Conservation (phyloP, 1,284 basidiomycete genomes). For the Phenoliferia sp. region DNA sequence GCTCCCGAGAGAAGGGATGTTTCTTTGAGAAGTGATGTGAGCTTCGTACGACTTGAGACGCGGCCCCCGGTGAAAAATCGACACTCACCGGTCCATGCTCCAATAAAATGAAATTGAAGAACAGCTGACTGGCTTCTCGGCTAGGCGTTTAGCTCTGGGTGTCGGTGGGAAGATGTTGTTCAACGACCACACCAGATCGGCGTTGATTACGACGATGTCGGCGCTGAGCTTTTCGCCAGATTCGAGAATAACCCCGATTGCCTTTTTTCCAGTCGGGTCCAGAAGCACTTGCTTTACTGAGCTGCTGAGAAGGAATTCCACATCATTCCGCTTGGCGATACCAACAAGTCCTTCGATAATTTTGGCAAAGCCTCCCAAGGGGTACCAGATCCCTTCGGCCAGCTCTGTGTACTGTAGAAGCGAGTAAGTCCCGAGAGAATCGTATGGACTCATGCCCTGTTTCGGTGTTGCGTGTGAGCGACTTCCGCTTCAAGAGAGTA, state of each 20-base stretch:
- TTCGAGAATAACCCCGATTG: conserved; percentile 46
- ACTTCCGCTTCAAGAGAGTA: background rate
- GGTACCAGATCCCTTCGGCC: conserved; percentile 52
- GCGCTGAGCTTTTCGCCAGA: conserved; percentile 46
- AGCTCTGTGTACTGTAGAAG: conserved; percentile 54
- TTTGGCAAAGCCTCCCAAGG: conserved; percentile 50
- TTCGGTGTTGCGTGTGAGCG: background rate
- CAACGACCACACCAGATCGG: conserved; percentile 52
- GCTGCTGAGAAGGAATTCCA: conserved; percentile 45
- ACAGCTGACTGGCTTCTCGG: conserved; percentile 45
- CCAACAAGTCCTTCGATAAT: conserved; percentile 47
- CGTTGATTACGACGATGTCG: conserved; percentile 52
- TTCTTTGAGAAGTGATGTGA: background rate
- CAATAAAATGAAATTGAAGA: conserved; percentile 54
- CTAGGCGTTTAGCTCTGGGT: conserved; percentile 38
- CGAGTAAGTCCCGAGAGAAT: conserved; percentile 52
- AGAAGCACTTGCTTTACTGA: conserved; percentile 45
- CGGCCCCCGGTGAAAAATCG: no score
- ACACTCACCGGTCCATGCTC: conserved; percentile 43
- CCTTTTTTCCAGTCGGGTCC: conserved; percentile 28
- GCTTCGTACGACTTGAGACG: no score
- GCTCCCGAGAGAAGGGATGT: conserved; percentile 6
- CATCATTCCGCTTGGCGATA: conserved; percentile 47
- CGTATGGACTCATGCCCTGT: conserved; percentile 50
- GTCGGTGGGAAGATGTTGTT: conserved; percentile 47